Evolutionary conservation across 345 rosid species (phyloP).

Genomic region (Hypericum androsaemum): DNA sequence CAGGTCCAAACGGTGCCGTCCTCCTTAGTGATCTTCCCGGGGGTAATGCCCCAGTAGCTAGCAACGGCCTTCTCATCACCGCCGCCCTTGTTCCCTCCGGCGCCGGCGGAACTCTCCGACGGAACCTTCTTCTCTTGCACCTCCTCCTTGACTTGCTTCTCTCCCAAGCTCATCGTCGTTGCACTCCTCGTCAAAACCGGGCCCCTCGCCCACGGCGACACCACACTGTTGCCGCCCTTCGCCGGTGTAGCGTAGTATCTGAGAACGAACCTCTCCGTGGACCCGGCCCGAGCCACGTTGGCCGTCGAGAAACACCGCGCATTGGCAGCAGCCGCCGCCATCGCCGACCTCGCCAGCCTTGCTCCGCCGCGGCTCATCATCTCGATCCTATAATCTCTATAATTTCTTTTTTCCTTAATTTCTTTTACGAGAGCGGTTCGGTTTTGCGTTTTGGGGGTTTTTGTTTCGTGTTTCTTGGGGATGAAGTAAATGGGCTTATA

Average conservation of each 20-base stretch:
- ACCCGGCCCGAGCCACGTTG: neutral
- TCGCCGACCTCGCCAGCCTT: neutral
- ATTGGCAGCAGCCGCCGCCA: neutral
- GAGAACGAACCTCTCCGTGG: neutral
- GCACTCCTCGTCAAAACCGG: constrained; percentile 9
- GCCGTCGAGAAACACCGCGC: neutral
- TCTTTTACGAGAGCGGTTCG: neutral
- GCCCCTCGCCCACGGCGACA: constrained; percentile 12
- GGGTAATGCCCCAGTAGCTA: constrained; percentile 52
- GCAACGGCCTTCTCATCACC: constrained; percentile 21
- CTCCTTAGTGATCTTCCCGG: constrained; percentile 32
- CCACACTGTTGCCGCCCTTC: too few relatives aligned
- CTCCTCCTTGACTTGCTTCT: constrained; percentile 11
- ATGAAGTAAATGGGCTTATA: too few relatives aligned
- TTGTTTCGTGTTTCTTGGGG: too few relatives aligned
- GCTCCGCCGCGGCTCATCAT: neutral
- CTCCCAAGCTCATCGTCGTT: constrained; percentile 17
- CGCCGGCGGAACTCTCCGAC: neutral
- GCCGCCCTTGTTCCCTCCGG: neutral
- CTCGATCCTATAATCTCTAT: neutral
- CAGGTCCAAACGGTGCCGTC: constrained; percentile 60
- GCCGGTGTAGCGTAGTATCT: constrained; percentile 25
- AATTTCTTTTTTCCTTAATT: neutral
- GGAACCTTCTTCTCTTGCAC: neutral
- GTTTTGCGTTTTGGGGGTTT: too few relatives aligned